Evolutionary conservation across 1,284 basidiomycete genomes (phyloP), one percentile per base, ranked within the genome.

Genomic region (Leccinum glutinopallens): DNA sequence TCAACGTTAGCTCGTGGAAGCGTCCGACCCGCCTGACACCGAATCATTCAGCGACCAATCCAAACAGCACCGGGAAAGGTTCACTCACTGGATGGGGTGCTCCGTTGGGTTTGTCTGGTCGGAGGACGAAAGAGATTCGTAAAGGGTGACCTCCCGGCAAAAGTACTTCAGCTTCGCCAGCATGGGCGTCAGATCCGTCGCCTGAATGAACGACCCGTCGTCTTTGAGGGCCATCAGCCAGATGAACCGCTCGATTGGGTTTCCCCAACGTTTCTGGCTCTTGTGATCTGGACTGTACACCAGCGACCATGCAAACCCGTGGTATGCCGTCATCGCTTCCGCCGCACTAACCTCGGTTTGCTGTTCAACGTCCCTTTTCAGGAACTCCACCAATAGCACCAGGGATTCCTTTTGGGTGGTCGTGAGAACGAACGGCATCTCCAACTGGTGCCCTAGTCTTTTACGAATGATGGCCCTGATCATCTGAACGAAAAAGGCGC

Each of bases 101-200:
- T 53, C 51, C 51, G 4, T 53, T 13, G 51, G 25, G 12, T 15
- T 53, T 15, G 9, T 15, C 17, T 12, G 12, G 9, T 53, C 8
- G 5, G 5, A 15, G 33, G 33, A 35, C 10, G 25, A 6, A 22
- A 51, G 19, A 13, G 32, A 13, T 33, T 59, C 43, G 6, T 63
- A 46, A 4, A 64, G 22, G 1, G 29, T 15, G 1, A 17, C 22
- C 7, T 58, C 17, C 0, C 33, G 32, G 12, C 60, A 67, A 49
- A 67, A 67, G 3, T 68, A 68, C 2, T 68, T 65, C 3, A 68
- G n/a, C 7, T 68, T 68, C 0, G 63, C 67, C 4, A 68, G 10
- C 4, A 61, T 0, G 0, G 61, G 67, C 0, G 59, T 68, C 3
- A 68, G 54, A 7, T 35, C 15, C 0, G 25, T 12, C 0, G 60